Evolutionary conservation across 192 early-diverging fungal species (phyloP).

Genomic region (Coemansia sp.): DNA sequence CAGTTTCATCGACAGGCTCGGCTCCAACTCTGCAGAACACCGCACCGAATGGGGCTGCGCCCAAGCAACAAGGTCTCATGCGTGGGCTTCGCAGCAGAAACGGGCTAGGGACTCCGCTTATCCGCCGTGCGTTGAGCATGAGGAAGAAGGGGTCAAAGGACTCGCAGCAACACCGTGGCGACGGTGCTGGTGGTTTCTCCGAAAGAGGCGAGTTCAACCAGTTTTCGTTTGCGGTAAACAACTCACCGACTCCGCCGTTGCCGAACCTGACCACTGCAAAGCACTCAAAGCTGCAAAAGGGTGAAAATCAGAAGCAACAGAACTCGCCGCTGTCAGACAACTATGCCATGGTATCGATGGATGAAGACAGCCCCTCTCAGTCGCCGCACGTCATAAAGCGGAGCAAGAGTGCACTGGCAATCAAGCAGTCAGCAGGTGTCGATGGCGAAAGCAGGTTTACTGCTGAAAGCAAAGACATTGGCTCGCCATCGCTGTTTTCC

Average conservation of each 20-base stretch:
- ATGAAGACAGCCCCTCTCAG: background rate
- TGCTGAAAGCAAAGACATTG: background rate
- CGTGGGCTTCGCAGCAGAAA: constrained; percentile 28
- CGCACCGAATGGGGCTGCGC: background rate
- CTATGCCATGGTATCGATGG: constrained; percentile 2
- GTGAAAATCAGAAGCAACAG: background rate
- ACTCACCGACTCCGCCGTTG: background rate
- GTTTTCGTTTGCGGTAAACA: background rate
- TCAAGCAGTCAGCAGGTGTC: background rate
- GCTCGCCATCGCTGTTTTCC: constrained; percentile 3
- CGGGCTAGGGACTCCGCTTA: constrained; percentile 34
- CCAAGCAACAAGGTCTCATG: constrained; percentile 7
- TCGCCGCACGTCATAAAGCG: constrained; percentile 11
- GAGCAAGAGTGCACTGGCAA: constrained; percentile 22
- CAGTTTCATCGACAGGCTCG: background rate
- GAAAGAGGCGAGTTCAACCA: background rate
- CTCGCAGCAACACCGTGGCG: background rate
- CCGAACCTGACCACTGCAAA: background rate
- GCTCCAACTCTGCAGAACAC: background rate
- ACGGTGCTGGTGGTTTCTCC: background rate
- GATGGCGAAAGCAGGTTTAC: background rate
- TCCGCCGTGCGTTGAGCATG: constrained; percentile 42
- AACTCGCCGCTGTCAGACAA: background rate
- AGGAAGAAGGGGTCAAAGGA: constrained; percentile 27
- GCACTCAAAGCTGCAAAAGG: background rate